Base-by-base conservation (phyloP, 169 alveolate species). In the Cryptosporidium canis region DNA sequence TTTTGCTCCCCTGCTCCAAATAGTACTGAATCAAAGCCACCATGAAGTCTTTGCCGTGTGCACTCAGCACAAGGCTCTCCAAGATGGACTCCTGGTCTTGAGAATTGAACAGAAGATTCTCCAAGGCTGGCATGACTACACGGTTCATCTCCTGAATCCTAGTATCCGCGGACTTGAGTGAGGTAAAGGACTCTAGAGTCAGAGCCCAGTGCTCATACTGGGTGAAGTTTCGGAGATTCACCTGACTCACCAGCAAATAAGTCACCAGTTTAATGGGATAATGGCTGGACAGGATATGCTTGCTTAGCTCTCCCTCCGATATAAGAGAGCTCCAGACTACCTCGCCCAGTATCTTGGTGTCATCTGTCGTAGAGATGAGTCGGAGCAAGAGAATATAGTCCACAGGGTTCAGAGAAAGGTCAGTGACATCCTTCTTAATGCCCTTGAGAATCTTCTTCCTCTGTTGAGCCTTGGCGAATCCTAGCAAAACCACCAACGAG, bases 391-490 rank as follows among this genome's bases (percentile, higher is more conserved):
- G 48, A 29, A 66, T 16, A 43, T 77, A 77, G 41, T 77, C 87
- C 2, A 77, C 72, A 11, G 87, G 72, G 37, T 77, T 77, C 39
- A 27, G 39, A 31, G 87, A 29, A 5, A 77, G 48, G 11, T 53
- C 77, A 1, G 37, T 16, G 4, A 77, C 37, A 77, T 77, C 87
- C 37, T 77, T 77, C 33, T 77, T 77, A 21, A 77, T 77, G n/a
- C 6, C 61, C 24, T 77, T 77, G 7, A 77, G 72, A n/a, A 77
- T 2, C 35, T 77, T 77, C 63, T 77, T 77, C 29, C 72, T 77
- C 37, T 77, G 87, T 61, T 77, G 87, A 77, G 87, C 87, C 27
- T 61, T 77, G 37, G 87, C 68, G 12, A 77, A 39, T 35, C 87
- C 87, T 21, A 77, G 27, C 27, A 77, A 77, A 24, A 77, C 77